phyloP scores from a whole-genome alignment of 192 early-diverging fungal genomes.

The Diversispora eburnea region DNA sequence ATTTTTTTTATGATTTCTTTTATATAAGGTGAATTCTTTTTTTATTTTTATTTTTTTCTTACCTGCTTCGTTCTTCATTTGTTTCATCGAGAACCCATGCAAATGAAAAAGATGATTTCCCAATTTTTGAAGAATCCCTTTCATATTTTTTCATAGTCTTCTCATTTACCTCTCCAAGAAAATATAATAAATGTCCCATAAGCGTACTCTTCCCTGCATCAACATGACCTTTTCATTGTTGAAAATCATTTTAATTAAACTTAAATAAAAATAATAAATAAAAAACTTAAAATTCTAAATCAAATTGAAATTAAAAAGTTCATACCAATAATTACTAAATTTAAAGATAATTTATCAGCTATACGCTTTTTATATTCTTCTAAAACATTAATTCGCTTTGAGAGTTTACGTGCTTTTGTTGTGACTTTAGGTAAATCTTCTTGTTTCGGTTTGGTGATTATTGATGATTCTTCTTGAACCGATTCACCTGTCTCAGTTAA shows the following conservation, averaged over 20 bases:
- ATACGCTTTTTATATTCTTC: conserved; percentile 68
- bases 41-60: conserved; percentile 3
- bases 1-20: neutral
- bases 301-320: neutral
- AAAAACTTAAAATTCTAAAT: neutral
- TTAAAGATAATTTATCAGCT: conserved; percentile 66
- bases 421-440: conserved; percentile 23
- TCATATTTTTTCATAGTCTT: conserved; percentile 84
- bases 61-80: conserved; percentile 83
- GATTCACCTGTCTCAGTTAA: neutral
- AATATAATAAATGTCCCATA: conserved; percentile 92
- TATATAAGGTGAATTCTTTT: too few species aligned
- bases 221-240: conserved; percentile 69
- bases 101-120: conserved; percentile 93
- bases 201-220: conserved; percentile 96
- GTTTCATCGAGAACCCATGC: conserved; percentile 99
- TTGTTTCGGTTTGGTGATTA: neutral
- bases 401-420: conserved; percentile 36
- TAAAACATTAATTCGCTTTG: conserved; percentile 67
- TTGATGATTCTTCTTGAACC: neutral
- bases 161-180: conserved; percentile 85
- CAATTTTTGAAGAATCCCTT: conserved; percentile 85
- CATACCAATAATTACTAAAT: conserved; percentile 84
- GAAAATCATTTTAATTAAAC: conserved; percentile 6
- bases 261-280: neutral